These are phyloP conservation scores for Furculomyces boomerangus DNA, from an alignment of 371 early-diverging fungal species.

Conservation along the genomic window DNA sequence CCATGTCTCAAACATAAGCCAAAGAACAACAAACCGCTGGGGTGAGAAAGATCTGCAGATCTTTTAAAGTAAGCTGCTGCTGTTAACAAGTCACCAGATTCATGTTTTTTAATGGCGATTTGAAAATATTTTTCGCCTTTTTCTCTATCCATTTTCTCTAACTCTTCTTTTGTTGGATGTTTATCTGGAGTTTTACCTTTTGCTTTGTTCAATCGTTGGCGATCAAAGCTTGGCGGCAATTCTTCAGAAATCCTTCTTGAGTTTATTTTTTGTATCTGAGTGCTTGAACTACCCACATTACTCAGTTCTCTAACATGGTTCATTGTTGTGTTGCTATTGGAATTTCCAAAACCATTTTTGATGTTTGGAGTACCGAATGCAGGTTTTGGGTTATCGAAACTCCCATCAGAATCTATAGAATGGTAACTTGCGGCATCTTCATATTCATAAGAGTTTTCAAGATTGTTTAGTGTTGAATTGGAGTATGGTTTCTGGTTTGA, in stretches of 20 bases:
- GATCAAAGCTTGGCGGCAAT: slow-evolving; percentile 1
- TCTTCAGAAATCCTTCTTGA: not conserved
- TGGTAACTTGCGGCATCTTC: slow-evolving; percentile 4
- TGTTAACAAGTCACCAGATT: slow-evolving; percentile 51
- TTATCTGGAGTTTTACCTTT: not conserved
- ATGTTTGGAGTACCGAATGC: not conserved
- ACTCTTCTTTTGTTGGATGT: not conserved
- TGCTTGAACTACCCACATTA: not conserved
- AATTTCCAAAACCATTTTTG: not conserved
- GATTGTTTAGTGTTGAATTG: not conserved
- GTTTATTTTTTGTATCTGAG: not conserved
- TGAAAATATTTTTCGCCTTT: slow-evolving; percentile 1
- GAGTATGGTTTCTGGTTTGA: not conserved
- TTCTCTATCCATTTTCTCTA: not conserved
- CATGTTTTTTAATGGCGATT: slow-evolving; percentile 29
- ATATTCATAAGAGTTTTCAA: not conserved
- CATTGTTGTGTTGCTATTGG: not conserved
- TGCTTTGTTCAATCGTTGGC: not conserved
- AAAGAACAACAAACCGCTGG: slow-evolving; percentile 69
- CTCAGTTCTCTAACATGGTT: no score
- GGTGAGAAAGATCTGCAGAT: slow-evolving; percentile 50
- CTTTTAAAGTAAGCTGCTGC: slow-evolving; percentile 65
- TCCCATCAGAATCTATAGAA: not conserved
- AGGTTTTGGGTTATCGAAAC: not conserved
- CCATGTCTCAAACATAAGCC: slow-evolving; percentile 80